Evolutionary conservation across 2,329 filamentous ascomycete genomes (phyloP), one percentile per base, ranked within the genome.

Genomic region (Ophiostoma populinum): DNA sequence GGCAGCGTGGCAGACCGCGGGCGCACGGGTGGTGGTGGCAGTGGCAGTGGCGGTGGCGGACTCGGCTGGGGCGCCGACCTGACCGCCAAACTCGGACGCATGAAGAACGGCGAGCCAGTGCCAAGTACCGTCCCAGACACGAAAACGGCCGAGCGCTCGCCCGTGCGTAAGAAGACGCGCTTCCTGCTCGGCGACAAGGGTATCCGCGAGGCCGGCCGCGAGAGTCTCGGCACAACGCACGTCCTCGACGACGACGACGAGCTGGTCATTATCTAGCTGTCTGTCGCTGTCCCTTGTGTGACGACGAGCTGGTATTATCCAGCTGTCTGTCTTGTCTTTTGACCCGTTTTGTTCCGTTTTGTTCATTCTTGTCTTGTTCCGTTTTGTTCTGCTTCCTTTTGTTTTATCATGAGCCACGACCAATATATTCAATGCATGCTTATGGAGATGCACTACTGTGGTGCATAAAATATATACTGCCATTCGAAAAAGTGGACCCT

Each of bases 171-270:
- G 56, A 82, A 81, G 62, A 85, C 79, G 34, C 63, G 79, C n/a
- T 85, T 86, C 49, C 67, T 85, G 26, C 82, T 80, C 18, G 72
- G 75, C 19, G 72, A 74, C 27, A 80, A 76, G 51, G 80, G 80
- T 0, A 85, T 86, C 42, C 68, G 73, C 36, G 78, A 82, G 53
- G 79, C 80, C 4, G 80, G 80, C 1, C 62, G 78, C 40, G 80
- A 85, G 48, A 83, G 78, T 48, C 50, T 85, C 2, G 73, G 75
- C 10, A 58, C 54, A 8, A 59, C 28, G 37, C 22, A 21, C 27
- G 24, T 25, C 34, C 45, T 46, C 29, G 43, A 48, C 24, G 51
- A 60, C 36, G 59, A 64, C 40, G 61, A 65, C 38, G 69, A 72
- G 43, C 46, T 67, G 44, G 49, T 66, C 38, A 63, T 67, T 49